Evolutionary conservation across 306 rosid genomes (phyloP).

Genomic region (Gastrolobium villosum): DNA sequence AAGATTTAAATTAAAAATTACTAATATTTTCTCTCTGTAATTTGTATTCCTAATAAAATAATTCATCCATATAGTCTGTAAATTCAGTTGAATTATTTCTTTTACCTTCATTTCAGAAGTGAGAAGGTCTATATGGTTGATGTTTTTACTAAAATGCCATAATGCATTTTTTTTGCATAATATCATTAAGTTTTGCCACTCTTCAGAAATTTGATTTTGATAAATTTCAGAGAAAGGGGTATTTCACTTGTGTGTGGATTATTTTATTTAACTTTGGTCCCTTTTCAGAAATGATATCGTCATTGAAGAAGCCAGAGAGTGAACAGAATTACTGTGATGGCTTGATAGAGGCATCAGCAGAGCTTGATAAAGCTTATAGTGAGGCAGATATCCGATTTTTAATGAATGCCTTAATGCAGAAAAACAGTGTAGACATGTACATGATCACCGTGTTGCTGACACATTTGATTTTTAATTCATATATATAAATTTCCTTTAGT

Average conservation of each 20-base stretch:
- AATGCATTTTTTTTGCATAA: neutral
- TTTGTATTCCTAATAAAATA: neutral
- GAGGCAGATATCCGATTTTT: slow-evolving; percentile 66
- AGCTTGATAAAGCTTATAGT: slow-evolving; percentile 55
- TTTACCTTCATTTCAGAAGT: neutral
- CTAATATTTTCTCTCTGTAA: neutral
- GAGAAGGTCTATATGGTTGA: neutral
- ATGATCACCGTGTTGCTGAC: slow-evolving; percentile 29
- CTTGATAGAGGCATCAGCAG: slow-evolving; percentile 62
- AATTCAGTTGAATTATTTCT: neutral
- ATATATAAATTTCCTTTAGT: neutral
- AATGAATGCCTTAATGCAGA: slow-evolving; percentile 55
- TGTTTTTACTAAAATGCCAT: neutral
- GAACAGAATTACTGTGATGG: slow-evolving; percentile 51
- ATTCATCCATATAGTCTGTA: neutral
- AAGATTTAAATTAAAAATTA: neutral
- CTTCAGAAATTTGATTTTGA: neutral
- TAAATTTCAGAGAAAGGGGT: neutral
- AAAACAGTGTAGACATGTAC: slow-evolving; percentile 64
- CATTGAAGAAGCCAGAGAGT: slow-evolving; percentile 55
- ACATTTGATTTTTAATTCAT: slow-evolving; percentile 31
- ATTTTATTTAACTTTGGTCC: neutral
- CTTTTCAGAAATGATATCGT: slow-evolving; percentile 60
- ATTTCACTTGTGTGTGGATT: neutral
- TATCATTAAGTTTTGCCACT: neutral